Evolutionary conservation across 2,329 filamentous ascomycete genomes (phyloP).

Genomic region (Stagonosporopsis vannaccii): DNA sequence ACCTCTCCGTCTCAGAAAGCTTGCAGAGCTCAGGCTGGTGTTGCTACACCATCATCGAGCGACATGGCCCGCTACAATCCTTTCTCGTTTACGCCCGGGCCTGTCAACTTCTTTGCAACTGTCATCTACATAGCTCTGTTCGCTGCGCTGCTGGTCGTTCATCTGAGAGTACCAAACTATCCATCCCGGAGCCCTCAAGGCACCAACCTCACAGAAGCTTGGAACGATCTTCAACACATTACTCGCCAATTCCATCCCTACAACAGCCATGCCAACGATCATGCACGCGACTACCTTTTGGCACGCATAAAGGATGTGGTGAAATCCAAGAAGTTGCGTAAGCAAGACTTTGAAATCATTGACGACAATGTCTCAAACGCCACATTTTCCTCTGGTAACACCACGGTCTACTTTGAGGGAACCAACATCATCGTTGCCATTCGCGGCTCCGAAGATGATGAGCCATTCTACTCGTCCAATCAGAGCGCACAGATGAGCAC

Average conservation of each 20-base stretch:
- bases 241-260: constrained; percentile 84
- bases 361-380: constrained; percentile 82
- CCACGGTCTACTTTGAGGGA: constrained; percentile 83
- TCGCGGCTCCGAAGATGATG: constrained; percentile 75
- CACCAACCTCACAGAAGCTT: constrained; percentile 84
- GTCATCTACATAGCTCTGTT: constrained; percentile 79
- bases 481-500: constrained; percentile 48
- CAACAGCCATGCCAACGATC: constrained; percentile 84
- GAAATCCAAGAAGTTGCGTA: constrained; percentile 59
- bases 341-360: constrained; percentile 68
- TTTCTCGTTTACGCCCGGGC: constrained; percentile 78
- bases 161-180: constrained; percentile 75
- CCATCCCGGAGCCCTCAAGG: constrained; percentile 66
- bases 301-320: constrained; percentile 74
- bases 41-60: constrained; percentile 19
- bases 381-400: constrained; percentile 66
- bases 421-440: constrained; percentile 94
- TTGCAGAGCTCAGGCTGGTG: constrained; percentile 14
- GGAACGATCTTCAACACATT: constrained; percentile 80
- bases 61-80: constrained; percentile 52
- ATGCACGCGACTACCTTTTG: constrained; percentile 78
- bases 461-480: constrained; percentile 70
- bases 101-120: constrained; percentile 82
- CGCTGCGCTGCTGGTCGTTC: constrained; percentile 74
- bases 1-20: not conserved